Base-by-base conservation (phyloP, 371 early-diverging fungal genomes). In the Mortierella sp. region DNA sequence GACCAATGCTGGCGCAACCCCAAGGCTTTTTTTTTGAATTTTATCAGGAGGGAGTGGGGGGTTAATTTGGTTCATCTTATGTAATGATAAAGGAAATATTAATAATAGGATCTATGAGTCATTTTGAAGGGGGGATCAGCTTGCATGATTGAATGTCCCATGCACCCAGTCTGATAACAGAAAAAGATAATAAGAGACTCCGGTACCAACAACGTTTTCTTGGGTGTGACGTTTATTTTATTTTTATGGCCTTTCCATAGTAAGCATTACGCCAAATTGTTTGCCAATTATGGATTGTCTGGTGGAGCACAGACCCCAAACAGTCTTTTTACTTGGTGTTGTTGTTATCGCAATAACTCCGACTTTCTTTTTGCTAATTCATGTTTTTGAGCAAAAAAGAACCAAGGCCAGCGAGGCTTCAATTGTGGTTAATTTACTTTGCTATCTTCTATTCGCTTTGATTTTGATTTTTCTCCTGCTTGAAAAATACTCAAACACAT, bases 261-360 rank as follows among this genome's bases (percentile, higher is more conserved):
- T 0, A 40, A n/a, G n/a, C n/a, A n/a, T n/a, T n/a, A 22, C 42
- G 15, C 58, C 32, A 35, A 19, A 58, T 58, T 58, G 58, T 35
- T 34, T 58, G 58, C 58, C 58, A 28, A 40, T n/a, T 59, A n/a
- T 40, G 22, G 60, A 59, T 22, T 59, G 26, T 34, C 26, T 22
- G 60, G 23, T 3, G 23, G 31, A 12, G 60, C 60, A 59, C 60
- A 59, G 60, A 59, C 60, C 60, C 29, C 26, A 22, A 15, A 7
- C 15, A 12, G 2, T 13, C 43, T 13, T 43, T 13, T 43, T n/a
- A n/a, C n/a, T n/a, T n/a, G n/a, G n/a, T n/a, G n/a, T n/a, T n/a
- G n/a, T n/a, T n/a, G n/a, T n/a, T n/a, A n/a, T n/a, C 40, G 40
- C 40, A 40, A 6, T 40, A 6, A 40, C 9, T 6, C 40, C 6